Conservation (phyloP, 345 rosid genomes). For the Populus nigra region DNA sequence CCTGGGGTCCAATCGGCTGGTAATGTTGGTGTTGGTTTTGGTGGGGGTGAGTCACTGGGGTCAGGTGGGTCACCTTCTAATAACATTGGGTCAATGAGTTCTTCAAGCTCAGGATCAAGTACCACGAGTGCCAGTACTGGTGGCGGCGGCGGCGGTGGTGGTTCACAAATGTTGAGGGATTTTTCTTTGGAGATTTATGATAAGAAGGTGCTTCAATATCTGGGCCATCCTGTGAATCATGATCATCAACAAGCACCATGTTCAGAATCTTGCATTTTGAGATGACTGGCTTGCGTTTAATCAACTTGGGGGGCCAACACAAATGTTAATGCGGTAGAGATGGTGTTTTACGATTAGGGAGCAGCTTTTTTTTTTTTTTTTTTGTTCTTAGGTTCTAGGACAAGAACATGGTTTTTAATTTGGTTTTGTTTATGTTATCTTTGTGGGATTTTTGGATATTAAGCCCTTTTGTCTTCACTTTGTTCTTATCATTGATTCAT, state of each 20-base stretch:
- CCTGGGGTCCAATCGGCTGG: constrained; percentile 20
- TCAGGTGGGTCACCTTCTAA: neutral
- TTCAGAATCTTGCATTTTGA: constrained; percentile 20
- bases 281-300: neutral
- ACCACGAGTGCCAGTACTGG: neutral
- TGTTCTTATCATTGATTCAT: neutral
- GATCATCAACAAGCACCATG: constrained; percentile 26
- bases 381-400: neutral
- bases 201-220: constrained; percentile 63
- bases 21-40: neutral
- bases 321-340: neutral
- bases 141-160: neutral
- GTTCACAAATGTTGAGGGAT: constrained; percentile 43
- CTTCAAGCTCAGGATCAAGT: constrained; percentile 17
- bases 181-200: constrained; percentile 68
- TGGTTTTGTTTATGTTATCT: neutral
- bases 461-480: neutral
- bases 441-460: neutral
- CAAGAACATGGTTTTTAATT: neutral
- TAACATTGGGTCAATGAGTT: constrained; percentile 12
- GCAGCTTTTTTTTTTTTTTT: neutral
- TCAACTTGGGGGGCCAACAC: neutral
- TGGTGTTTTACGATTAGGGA: neutral
- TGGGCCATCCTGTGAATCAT: constrained; percentile 37
- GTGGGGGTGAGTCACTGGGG: neutral